phyloP scores from a whole-genome alignment of 176 grass and related monocot species.

The Urochloa ruziziensis region DNA sequence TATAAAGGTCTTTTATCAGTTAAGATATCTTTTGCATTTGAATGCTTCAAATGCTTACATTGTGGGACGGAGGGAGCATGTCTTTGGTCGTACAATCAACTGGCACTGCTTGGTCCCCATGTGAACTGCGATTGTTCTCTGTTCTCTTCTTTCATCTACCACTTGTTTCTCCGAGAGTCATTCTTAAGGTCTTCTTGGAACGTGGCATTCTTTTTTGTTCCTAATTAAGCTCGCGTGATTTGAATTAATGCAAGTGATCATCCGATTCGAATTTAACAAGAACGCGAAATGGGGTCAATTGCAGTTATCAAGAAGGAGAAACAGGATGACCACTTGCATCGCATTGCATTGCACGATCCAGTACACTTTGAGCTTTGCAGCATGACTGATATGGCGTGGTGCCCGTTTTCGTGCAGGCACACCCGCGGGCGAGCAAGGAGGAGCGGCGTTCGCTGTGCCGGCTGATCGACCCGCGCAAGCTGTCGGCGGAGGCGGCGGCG shows the following conservation, averaged over 20 bases:
- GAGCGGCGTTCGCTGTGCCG: slow-evolving; percentile 72
- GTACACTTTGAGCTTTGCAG: not conserved
- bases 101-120: not conserved
- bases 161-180: not conserved
- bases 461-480: slow-evolving; percentile 85
- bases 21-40: too few species aligned
- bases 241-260: not conserved
- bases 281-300: not conserved
- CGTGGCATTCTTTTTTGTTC: not conserved
- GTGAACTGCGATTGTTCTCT: not conserved
- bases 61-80: too few species aligned
- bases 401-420: slow-evolving; percentile 39
- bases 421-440: slow-evolving; percentile 70
- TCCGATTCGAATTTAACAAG: not conserved
- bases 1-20: too few species aligned
- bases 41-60: too few species aligned
- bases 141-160: not conserved
- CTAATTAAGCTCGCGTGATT: not conserved
- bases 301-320: not conserved
- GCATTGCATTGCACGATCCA: not conserved
- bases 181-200: not conserved
- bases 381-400: not conserved
- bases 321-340: not conserved
- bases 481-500: slow-evolving; percentile 75
- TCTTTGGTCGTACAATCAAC: not conserved